phyloP scores from a whole-genome alignment of 192 early-diverging fungal genomes.

The Chytriomyces sp. region DNA sequence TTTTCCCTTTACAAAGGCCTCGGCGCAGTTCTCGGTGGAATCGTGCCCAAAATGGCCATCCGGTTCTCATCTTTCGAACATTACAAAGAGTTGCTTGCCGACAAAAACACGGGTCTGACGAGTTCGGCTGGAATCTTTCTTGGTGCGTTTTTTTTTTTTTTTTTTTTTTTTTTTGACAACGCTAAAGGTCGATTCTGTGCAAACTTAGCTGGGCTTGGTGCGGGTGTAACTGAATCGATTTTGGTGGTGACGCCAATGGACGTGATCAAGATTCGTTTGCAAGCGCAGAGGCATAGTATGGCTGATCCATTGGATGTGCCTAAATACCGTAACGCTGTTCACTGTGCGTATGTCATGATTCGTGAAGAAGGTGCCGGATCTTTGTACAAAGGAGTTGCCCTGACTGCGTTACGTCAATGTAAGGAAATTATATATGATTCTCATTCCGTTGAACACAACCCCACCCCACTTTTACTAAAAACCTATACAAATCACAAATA shows the following conservation, averaged over 20 bases:
- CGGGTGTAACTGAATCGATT: constrained; percentile 93
- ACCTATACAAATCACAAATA: too few species aligned
- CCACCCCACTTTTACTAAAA: too few species aligned
- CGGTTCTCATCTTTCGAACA: constrained; percentile 95
- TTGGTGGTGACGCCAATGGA: constrained; percentile 98
- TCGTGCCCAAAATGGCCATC: constrained; percentile 99
- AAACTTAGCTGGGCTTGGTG: constrained; percentile 80
- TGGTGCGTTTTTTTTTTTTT: constrained; percentile 58
- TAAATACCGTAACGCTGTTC: constrained; percentile 94
- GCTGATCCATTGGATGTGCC: constrained; percentile 94
- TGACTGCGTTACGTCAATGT: constrained; percentile 92
- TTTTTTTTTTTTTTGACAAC: constrained; percentile 27
- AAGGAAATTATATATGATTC: too few species aligned
- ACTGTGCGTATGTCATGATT: constrained; percentile 89
- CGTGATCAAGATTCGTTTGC: constrained; percentile 97
- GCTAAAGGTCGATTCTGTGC: too few species aligned
- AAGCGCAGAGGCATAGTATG: constrained; percentile 95
- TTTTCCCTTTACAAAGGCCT: constrained; percentile 96
- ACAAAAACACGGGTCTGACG: constrained; percentile 62
- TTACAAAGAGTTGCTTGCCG: constrained; percentile 83
- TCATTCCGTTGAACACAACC: too few species aligned
- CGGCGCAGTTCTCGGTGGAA: constrained; percentile 93
- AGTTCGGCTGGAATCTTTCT: constrained; percentile 72
- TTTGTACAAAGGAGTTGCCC: constrained; percentile 91
- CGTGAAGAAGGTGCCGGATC: constrained; percentile 86